Percentiles rank a stretch among this genome's conserved stretches.
phyloP scores from a whole-genome alignment of 257 asterid species.

The Misopates orontium region DNA sequence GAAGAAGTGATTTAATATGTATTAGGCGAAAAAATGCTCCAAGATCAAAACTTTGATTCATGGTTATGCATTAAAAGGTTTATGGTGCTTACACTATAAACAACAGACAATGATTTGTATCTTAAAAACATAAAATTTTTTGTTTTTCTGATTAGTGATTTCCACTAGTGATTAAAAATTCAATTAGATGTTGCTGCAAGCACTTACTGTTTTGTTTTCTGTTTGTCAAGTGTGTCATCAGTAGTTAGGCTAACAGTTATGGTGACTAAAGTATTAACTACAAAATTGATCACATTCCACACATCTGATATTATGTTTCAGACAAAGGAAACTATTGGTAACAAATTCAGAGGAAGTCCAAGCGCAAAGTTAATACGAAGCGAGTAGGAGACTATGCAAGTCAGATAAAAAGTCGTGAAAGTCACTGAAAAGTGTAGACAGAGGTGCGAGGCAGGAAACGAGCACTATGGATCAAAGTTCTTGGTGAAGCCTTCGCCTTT shows the following conservation, averaged over 20 bases:
- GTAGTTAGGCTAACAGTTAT: neutral
- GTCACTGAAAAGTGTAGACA: slow-evolving; percentile 19
- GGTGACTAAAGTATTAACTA: neutral
- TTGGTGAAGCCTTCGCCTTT: slow-evolving; percentile 31
- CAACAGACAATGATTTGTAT: too few species aligned
- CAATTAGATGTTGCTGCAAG: neutral
- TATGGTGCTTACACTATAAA: too few species aligned
- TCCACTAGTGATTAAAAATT: too few species aligned
- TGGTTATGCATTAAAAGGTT: too few species aligned
- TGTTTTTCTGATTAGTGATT: too few species aligned
- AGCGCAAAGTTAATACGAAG: slow-evolving; percentile 50
- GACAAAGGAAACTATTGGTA: slow-evolving; percentile 35
- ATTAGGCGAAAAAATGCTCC: too few species aligned
- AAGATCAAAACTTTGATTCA: too few species aligned
- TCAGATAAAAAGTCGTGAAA: slow-evolving; percentile 26
- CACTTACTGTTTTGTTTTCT: neutral
- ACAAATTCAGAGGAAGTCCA: slow-evolving; percentile 33
- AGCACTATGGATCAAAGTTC: slow-evolving; percentile 26
- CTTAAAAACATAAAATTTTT: too few species aligned
- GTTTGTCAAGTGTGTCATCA: slow-evolving; percentile 14
- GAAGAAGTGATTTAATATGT: too few species aligned
- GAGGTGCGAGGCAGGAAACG: slow-evolving; percentile 9
- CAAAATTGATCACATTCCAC: too few species aligned
- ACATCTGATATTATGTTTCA: too few species aligned
- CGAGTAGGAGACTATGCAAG: slow-evolving; percentile 34